Conservation (phyloP, 1,284 basidiomycete species). For the Papiliotrema flavescens region DNA sequence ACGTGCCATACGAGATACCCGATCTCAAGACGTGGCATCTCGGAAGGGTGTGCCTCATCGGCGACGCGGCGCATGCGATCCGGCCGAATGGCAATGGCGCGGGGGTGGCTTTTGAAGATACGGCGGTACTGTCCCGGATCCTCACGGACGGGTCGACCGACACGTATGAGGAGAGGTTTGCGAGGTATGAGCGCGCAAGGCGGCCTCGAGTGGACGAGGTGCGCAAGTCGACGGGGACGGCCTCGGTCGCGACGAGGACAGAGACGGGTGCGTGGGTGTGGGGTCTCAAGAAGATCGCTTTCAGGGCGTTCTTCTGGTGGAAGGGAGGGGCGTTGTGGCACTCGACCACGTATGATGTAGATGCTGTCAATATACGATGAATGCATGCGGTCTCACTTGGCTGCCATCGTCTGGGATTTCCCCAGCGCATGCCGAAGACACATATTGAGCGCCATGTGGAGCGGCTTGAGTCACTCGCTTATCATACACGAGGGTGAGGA, state of each 20-base stretch:
- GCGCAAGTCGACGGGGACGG: neutral
- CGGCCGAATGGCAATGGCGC: slow-evolving; percentile 21
- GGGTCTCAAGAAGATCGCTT: slow-evolving; percentile 23
- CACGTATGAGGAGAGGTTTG: slow-evolving; percentile 11
- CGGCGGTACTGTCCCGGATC: slow-evolving; percentile 15
- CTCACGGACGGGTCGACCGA: neutral
- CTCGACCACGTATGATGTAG: slow-evolving; percentile 13
- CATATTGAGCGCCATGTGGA: no score
- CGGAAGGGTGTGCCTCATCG: slow-evolving; percentile 11
- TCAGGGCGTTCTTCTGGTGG: slow-evolving; percentile 24
- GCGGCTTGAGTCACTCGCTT: no score
- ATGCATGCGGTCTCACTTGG: no score
- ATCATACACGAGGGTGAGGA: no score
- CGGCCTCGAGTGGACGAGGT: slow-evolving; percentile 15
- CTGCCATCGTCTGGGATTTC: no score
- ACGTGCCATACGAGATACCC: slow-evolving; percentile 22
- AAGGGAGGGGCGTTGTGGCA: slow-evolving; percentile 11
- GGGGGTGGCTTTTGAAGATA: slow-evolving; percentile 25
- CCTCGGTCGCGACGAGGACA: slow-evolving; percentile 3
- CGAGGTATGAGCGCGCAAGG: slow-evolving; percentile 15
- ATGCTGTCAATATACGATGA: slow-evolving; percentile 4
- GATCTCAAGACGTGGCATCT: slow-evolving; percentile 15
- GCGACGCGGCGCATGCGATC: slow-evolving; percentile 23
- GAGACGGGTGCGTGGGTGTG: slow-evolving; percentile 18
- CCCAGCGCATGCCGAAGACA: no score